Base-by-base conservation (phyloP, 495 filamentous ascomycete genomes). In the Alectoria sarmentosa region DNA sequence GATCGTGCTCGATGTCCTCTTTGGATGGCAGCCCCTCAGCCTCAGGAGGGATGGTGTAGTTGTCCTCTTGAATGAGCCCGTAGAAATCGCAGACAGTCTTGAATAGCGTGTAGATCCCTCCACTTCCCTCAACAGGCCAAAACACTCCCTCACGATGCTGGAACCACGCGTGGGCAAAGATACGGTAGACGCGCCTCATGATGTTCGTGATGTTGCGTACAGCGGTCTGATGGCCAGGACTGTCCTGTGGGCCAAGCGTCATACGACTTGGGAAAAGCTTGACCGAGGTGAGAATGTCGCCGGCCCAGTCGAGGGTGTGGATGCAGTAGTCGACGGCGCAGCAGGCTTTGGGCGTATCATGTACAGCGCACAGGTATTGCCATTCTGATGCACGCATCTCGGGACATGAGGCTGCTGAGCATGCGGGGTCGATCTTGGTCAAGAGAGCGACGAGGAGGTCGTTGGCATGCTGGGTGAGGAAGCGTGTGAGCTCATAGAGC, bases 241-340 rank as follows among this genome's bases (percentile, higher is more conserved):
- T 85, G 68, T 82, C 82, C 69, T 88, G 87, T 21, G 80, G 75
- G 21, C 85, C 83, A 39, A 96, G 74, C 7, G 88, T 89, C 65
- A 98, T 82, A 62, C 94, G 82, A 65, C 88, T 92, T 2, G 94
- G 94, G 75, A 98, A 98, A 69, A 90, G 87, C 76, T 96, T 96
- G 52, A 88, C 85, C 62, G 87, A 90, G 15, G 91, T 95, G 42
- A 98, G 85, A 30, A 90, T 89, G 63, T 94, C 94, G 46, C 88
- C 90, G 0, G 94, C 94, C 89, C 94, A 96, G 76, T 98, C 94
- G 49, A 98, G 86, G 0, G 94, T 98, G 73, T 98, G 94, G 74
- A 91, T 96, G 81, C 91, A 97, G 75, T 98, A 98, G 74, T 98
- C 94, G 71, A 98, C 96, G 4, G 94, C 94, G 74, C 92, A 96